Conservation (phyloP, 2,329 filamentous ascomycete genomes). For the Cladosporium sp. region DNA sequence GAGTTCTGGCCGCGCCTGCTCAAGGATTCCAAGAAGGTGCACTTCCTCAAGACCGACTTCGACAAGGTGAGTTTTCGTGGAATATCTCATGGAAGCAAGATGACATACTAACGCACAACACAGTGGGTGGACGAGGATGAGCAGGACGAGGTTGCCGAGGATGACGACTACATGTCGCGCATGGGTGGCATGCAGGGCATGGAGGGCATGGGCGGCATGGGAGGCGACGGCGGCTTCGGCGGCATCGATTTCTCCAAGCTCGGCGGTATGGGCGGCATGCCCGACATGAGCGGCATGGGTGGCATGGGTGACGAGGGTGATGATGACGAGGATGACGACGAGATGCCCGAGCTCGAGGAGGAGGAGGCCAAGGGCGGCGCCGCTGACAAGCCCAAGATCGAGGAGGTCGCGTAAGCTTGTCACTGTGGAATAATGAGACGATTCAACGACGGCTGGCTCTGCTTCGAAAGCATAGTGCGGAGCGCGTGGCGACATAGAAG, state of each 20-base stretch:
- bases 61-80: constrained; percentile 70
- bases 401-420: constrained; percentile 44
- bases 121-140: constrained; percentile 97
- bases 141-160: constrained; percentile 85
- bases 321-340: constrained; percentile 65
- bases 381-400: constrained; percentile 43
- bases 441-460: constrained; percentile 5
- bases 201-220: constrained; percentile 42
- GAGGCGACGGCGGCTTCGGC: constrained; percentile 47
- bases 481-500: not conserved
- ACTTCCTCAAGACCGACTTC: constrained; percentile 98
- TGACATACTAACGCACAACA: not conserved
- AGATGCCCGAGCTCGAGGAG: constrained; percentile 78
- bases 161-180: constrained; percentile 62
- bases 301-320: constrained; percentile 44
- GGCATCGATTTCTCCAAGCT: constrained; percentile 44
- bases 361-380: constrained; percentile 46
- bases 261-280: constrained; percentile 57
- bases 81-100: no score
- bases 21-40: constrained; percentile 84
- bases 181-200: constrained; percentile 51
- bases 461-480: not conserved
- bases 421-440: constrained; percentile 6
- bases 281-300: constrained; percentile 40
- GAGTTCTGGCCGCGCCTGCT: constrained; percentile 95